Base-by-base conservation (phyloP, 352 stramenopile genomes). In the Globisporangium parvum region DNA sequence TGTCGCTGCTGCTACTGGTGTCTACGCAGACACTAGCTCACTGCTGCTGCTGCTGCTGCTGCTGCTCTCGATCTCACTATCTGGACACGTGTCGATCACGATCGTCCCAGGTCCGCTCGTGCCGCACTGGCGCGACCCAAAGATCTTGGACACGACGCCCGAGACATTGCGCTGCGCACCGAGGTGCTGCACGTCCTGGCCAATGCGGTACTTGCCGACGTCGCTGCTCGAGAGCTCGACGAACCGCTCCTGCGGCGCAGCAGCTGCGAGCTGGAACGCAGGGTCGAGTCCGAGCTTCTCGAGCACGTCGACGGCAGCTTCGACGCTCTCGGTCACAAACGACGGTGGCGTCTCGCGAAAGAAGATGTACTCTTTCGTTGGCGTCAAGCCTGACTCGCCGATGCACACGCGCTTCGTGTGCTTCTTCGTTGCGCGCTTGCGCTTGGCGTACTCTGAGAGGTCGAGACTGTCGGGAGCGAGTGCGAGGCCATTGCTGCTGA, bases 361-460 rank as follows among this genome's bases (percentile, higher is more conserved):
- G 62, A 93, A 93, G 39, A 90, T 72, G 57, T 90, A 91, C 61
- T 93, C 78, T 62, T 90, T 91, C 10, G 73, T 90, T 14, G 78
- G 78, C 44, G 77, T 93, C 41, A 59, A 51, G 2, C 80, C 80
- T 14, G 71, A 62, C 41, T 84, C 67, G 15, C 80, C 83, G 14
- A 88, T 60, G 28, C 60, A 65, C 1, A 93, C 80, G n/a, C 64
- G 74, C 57, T 89, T 93, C 18, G 56, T 47, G 41, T 73, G 62
- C n/a, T 66, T 69, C 20, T 60, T 68, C 6, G 63, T 69, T 3
- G 59, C 55, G 12, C 73, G 75, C 63, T 89, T 88, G 6, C 56
- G 64, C 24, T 67, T 55, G n/a, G 80, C 77, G 46, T 87, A 88
- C 20, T 74, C 55, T 3, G 77, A 90, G 23, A 85, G 51, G 17